phyloP scores from a whole-genome alignment of 164 flowering plant genomes.

The Magnolia changhungtana region DNA sequence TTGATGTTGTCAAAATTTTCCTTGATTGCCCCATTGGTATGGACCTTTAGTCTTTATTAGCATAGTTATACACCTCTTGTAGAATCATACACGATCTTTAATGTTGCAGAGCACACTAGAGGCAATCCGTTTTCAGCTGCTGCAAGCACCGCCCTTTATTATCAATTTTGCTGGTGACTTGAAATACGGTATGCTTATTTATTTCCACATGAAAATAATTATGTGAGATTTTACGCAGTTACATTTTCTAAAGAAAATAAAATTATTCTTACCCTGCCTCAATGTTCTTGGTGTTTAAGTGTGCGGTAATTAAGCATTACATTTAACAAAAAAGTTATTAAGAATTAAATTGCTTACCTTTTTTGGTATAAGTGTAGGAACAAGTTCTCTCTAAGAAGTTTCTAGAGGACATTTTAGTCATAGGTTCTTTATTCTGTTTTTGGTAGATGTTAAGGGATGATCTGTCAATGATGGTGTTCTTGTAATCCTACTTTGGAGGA shows the following conservation, averaged over 20 bases:
- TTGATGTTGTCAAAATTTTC: conserved; percentile 83
- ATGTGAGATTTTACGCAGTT: not conserved
- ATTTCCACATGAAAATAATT: not conserved
- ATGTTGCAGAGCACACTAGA: conserved; percentile 61
- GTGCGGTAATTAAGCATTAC: too few relatives aligned
- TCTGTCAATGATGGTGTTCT: too few relatives aligned
- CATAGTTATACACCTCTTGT: not conserved
- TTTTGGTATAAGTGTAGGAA: too few relatives aligned
- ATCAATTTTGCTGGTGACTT: conserved; percentile 83
- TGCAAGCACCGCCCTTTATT: conserved; percentile 69
- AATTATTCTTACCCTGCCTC: not conserved
- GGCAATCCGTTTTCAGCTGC: conserved; percentile 78
- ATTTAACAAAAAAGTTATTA: too few relatives aligned
- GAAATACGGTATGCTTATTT: conserved; percentile 62
- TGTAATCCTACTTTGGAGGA: too few relatives aligned
- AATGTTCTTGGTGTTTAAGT: not conserved
- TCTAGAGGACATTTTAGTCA: too few relatives aligned
- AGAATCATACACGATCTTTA: conserved; percentile 17
- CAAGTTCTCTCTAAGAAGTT: too few relatives aligned
- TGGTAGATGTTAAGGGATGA: too few relatives aligned
- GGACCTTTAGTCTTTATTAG: not conserved
- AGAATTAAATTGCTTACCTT: too few relatives aligned
- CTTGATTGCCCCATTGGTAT: conserved; percentile 87
- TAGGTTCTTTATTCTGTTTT: too few relatives aligned
- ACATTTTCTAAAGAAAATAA: not conserved